Conservation (phyloP, 140 eudicot species). For the Senecio squalidus region DNA sequence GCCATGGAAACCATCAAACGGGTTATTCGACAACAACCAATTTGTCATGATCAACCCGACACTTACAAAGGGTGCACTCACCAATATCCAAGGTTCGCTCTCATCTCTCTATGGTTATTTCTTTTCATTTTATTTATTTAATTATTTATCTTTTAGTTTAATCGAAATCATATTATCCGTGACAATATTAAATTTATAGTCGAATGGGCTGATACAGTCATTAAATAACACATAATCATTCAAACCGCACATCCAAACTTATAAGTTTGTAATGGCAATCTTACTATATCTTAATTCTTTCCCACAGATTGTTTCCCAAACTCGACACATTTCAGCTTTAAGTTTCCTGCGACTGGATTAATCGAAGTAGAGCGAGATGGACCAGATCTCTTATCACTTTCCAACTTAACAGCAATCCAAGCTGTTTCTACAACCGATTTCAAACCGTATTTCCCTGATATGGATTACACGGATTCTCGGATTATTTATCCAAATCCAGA, state of each 20-base stretch:
- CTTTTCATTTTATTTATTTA: too few species aligned
- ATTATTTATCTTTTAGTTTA: too few species aligned
- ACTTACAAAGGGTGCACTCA: slow-evolving; percentile 35
- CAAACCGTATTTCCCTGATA: slow-evolving; percentile 11
- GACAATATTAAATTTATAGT: too few species aligned
- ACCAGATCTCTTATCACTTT: slow-evolving; percentile 32
- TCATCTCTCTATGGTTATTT: background rate
- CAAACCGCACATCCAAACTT: too few species aligned
- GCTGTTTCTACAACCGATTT: slow-evolving; percentile 24
- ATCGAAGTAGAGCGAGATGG: slow-evolving; percentile 36
- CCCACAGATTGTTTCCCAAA: slow-evolving; percentile 40
- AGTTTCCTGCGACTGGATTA: slow-evolving; percentile 41
- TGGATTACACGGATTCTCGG: slow-evolving; percentile 26
- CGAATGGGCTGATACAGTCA: too few species aligned
- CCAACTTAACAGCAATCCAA: slow-evolving; percentile 42
- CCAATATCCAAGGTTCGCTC: slow-evolving; percentile 57
- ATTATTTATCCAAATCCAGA: slow-evolving; percentile 42
- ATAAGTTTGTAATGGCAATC: too few species aligned
- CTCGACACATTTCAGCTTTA: slow-evolving; percentile 41
- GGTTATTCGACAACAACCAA: slow-evolving; percentile 26
- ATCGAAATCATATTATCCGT: too few species aligned
- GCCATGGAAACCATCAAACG: slow-evolving; percentile 35
- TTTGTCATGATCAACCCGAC: slow-evolving; percentile 35
- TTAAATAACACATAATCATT: too few species aligned
- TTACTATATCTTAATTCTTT: too few species aligned